Conservation (phyloP, 495 filamentous ascomycete species). For the Penicillium manginii region DNA sequence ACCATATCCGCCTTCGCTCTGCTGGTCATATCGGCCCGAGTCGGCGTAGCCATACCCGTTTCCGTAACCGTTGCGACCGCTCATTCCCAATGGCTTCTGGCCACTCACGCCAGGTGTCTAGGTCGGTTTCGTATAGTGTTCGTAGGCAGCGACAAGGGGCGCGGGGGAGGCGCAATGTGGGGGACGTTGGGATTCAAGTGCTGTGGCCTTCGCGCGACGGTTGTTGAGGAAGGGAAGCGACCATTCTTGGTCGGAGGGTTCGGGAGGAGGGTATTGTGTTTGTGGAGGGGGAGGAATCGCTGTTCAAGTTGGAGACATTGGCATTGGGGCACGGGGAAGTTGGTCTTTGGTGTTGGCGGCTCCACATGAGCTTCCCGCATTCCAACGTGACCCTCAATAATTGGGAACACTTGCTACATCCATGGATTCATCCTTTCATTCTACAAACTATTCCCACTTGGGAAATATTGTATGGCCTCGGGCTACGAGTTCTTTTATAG, state of each 20-base stretch:
- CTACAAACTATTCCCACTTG: too few relatives aligned
- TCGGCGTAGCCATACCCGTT: conserved; percentile 52
- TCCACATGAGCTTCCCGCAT: conserved; percentile 25
- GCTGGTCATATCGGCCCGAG: conserved; percentile 41
- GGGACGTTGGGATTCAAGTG: conserved; percentile 12
- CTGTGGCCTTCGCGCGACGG: conserved; percentile 22
- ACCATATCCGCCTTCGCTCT: conserved; percentile 42
- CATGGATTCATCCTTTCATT: neutral
- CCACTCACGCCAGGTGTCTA: conserved; percentile 8
- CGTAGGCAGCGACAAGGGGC: conserved; percentile 29
- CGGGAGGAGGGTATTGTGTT: conserved; percentile 9
- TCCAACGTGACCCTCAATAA: conserved; percentile 4
- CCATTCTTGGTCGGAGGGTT: conserved; percentile 25
- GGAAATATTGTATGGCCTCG: too few relatives aligned
- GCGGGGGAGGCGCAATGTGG: conserved; percentile 16
- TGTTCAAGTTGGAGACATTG: conserved; percentile 8
- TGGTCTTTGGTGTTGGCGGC: conserved; percentile 15
- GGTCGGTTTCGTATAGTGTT: conserved; percentile 10
- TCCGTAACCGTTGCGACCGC: conserved; percentile 44
- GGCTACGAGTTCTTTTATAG: too few relatives aligned
- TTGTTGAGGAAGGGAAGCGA: conserved; percentile 6
- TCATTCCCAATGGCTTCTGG: conserved; percentile 38
- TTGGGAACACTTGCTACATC: neutral
- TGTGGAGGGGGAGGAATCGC: conserved; percentile 11
- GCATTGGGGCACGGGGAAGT: conserved; percentile 26